These are phyloP conservation scores for Salix exigua DNA, from an alignment of 345 rosid species.

Conservation along the genomic window DNA sequence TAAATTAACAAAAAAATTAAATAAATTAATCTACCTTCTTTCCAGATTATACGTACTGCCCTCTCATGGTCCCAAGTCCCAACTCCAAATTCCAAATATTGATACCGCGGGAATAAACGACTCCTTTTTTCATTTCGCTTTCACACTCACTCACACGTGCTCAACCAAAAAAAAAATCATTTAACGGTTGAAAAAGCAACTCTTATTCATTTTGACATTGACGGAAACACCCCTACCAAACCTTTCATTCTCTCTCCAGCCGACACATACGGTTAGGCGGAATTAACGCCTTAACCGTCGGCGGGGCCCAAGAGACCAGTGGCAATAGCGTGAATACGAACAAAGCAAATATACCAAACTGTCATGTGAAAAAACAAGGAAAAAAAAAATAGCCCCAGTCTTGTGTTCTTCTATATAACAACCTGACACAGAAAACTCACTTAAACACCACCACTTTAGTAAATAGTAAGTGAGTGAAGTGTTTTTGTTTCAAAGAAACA, in stretches of 20 bases:
- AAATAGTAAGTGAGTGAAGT: background rate
- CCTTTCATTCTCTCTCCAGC: background rate
- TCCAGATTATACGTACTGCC: too few relatives aligned
- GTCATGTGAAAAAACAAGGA: background rate
- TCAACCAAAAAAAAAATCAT: background rate
- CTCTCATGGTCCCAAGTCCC: too few relatives aligned
- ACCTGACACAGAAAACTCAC: background rate
- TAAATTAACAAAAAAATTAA: too few relatives aligned
- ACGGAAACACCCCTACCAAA: constrained; percentile 21
- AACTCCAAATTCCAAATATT: too few relatives aligned
- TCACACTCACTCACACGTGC: too few relatives aligned
- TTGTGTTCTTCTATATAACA: background rate
- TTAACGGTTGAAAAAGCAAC: constrained; percentile 21
- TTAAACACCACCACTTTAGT: background rate
- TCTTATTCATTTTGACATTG: constrained; percentile 5
- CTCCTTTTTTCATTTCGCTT: background rate
- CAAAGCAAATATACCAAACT: background rate
- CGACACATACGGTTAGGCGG: constrained; percentile 36
- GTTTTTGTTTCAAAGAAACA: background rate
- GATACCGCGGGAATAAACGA: background rate
- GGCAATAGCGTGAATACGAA: constrained; percentile 50
- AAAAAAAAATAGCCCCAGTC: background rate
- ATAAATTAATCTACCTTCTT: too few relatives aligned
- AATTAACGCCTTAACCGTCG: constrained; percentile 75
- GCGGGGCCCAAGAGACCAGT: constrained; percentile 44